phyloP scores from a whole-genome alignment of 2,329 filamentous ascomycete species.

The Trichoderma arundinaceum region DNA sequence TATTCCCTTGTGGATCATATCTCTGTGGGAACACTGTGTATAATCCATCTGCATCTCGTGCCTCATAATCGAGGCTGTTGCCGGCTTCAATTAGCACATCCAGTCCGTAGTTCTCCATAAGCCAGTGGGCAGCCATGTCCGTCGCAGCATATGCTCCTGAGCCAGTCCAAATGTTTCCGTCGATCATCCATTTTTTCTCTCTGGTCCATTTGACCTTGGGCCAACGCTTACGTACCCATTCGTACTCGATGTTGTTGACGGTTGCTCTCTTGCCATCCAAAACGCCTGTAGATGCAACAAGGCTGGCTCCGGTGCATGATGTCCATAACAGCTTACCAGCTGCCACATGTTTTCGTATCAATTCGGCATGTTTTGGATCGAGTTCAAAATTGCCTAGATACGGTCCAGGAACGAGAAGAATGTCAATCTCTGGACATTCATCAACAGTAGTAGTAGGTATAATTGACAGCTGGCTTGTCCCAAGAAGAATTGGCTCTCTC shows the following conservation, averaged over 20 bases:
- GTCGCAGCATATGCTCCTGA: conserved; percentile 53
- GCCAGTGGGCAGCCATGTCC: conserved; percentile 51
- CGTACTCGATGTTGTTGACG: conserved; percentile 46
- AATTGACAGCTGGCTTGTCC: conserved; percentile 33
- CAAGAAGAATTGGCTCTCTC: conserved; percentile 38
- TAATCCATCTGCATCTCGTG: conserved; percentile 43
- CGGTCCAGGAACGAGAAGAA: conserved; percentile 46
- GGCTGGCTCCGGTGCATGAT: conserved; percentile 46
- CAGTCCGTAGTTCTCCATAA: conserved; percentile 44
- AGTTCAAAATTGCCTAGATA: conserved; percentile 39
- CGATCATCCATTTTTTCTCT: conserved; percentile 52
- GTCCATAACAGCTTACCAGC: conserved; percentile 46
- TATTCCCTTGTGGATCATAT: conserved; percentile 35
- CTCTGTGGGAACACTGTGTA: conserved; percentile 39
- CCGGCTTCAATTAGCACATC: conserved; percentile 38
- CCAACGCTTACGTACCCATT: conserved; percentile 40
- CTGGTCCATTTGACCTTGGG: conserved; percentile 52
- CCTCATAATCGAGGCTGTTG: conserved; percentile 45
- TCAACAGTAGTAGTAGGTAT: conserved; percentile 43
- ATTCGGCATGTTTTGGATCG: conserved; percentile 39
- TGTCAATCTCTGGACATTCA: conserved; percentile 46
- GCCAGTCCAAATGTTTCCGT: conserved; percentile 54
- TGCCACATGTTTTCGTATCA: conserved; percentile 45
- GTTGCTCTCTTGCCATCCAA: conserved; percentile 52
- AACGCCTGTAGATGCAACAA: conserved; percentile 44